Base-by-base conservation (phyloP, 2,329 filamentous ascomycete genomes). In the Ophiocordyceps robertsii region DNA sequence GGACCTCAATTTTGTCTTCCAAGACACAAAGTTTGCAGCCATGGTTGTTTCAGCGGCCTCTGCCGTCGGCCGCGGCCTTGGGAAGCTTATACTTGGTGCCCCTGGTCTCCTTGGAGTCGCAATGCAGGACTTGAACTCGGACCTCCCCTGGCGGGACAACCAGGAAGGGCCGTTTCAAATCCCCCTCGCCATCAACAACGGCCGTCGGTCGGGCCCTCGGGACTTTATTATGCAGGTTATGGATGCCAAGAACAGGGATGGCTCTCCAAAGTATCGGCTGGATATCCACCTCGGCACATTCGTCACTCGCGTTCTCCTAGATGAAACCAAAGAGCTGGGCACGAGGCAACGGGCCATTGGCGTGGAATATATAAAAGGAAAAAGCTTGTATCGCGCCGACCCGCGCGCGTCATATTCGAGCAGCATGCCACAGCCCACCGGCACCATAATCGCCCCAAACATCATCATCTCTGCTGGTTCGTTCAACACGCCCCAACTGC, bases 121-220 rank as follows among this genome's bases (percentile, higher is more conserved):
- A n/a, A n/a, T n/a, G n/a, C n/a, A n/a, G n/a, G n/a, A 80, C 46
- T 62, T 68, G 47, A 78, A 78, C 55, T 63, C 66, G 37, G 64
- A 69, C 47, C 53, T 56, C 21, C 46, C 56, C 0, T 38, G 41
- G 0, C 66, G 73, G 19, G 75, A 80, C 51, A 55, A 56, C 17
- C 51, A 56, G 3, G 60, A 66, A 7, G 68, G 65, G 2, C 63
- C 69, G 43, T 57, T 49, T 41, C 53, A 56, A 44, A 66, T 74
- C 6, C 72, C 73, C 4, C 49, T 75, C 30, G 64, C 66, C 1
- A 64, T 66, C 30, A 56, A 61, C 6, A 51, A 57, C 16, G 60
- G 55, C 44, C 62, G 60, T 37, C 69, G 71, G n/a, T 65, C 57
- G 27, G 66, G 69, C 7, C 58, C 70, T 8, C 67, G 69, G 29